Evolutionary conservation across 2,329 filamentous ascomycete genomes (phyloP).

Genomic region (Fusarium begoniae): DNA sequence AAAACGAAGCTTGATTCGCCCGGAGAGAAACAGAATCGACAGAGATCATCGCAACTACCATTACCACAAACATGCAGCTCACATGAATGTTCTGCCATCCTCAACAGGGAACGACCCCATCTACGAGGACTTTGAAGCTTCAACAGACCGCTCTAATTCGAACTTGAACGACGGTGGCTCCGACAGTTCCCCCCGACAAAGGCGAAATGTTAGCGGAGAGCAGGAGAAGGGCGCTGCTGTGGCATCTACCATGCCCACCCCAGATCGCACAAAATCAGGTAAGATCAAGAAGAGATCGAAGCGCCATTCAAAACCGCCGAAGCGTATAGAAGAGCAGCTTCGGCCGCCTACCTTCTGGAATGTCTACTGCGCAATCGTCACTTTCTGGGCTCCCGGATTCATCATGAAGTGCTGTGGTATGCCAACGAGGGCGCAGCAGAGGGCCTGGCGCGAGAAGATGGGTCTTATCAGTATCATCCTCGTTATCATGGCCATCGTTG

Average conservation of each 20-base stretch:
- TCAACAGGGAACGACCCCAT: conserved; percentile 93
- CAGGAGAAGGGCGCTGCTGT: conserved; percentile 46
- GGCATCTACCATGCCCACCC: conserved; percentile 45
- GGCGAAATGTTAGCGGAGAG: conserved; percentile 46
- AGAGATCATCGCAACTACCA: conserved; percentile 93
- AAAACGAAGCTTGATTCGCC: conserved; percentile 89
- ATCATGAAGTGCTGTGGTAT: conserved; percentile 87
- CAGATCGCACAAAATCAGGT: conserved; percentile 58
- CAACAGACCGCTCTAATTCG: conserved; percentile 62
- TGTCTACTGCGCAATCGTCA: conserved; percentile 91
- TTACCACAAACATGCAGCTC: conserved; percentile 92
- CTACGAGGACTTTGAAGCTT: conserved; percentile 77
- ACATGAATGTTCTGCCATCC: conserved; percentile 90
- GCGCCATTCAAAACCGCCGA: conserved; percentile 58
- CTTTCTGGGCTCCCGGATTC: conserved; percentile 92
- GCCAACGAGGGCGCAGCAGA: conserved; percentile 83
- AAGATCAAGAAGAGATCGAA: conserved; percentile 70
- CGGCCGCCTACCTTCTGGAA: conserved; percentile 91
- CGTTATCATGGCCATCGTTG: conserved; percentile 85
- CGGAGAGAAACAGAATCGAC: conserved; percentile 87
- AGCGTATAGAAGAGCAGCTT: conserved; percentile 68
- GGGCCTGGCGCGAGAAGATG: conserved; percentile 98
- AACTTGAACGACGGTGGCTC: conserved; percentile 58
- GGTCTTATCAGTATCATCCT: conserved; percentile 94
- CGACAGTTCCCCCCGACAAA: conserved; percentile 54